These are phyloP conservation scores for Colletotrichum sp. DNA, from an alignment of 2,329 filamentous ascomycete species.

Conservation along the genomic window DNA sequence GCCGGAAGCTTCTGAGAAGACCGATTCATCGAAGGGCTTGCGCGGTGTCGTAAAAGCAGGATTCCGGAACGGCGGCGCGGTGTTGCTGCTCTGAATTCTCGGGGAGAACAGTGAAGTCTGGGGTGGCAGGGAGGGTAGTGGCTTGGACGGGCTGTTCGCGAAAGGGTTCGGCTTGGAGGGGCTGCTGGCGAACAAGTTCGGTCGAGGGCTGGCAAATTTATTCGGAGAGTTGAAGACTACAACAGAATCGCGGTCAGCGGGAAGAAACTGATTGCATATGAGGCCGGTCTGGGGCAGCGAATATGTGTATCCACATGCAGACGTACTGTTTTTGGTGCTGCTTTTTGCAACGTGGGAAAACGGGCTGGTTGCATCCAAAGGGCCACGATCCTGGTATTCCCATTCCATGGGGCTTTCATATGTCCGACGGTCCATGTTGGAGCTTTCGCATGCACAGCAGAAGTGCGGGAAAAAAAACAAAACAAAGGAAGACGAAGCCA, in stretches of 20 bases:
- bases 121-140: slow-evolving; percentile 43
- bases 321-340: slow-evolving; percentile 47
- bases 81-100: slow-evolving; percentile 43
- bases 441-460: neutral
- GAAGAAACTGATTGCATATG: neutral
- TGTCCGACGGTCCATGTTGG: slow-evolving; percentile 57
- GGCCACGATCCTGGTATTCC: slow-evolving; percentile 65
- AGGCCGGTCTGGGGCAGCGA: neutral
- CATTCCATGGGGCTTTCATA: slow-evolving; percentile 70
- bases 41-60: slow-evolving; percentile 69
- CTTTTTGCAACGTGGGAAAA: slow-evolving; percentile 58
- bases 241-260: neutral
- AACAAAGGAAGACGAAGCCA: neutral
- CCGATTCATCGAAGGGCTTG: slow-evolving; percentile 58
- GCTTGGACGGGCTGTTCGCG: slow-evolving; percentile 43
- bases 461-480: neutral
- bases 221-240: slow-evolving; percentile 43
- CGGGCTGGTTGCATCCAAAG: slow-evolving; percentile 65
- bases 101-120: slow-evolving; percentile 53
- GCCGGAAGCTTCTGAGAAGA: slow-evolving; percentile 60
- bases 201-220: slow-evolving; percentile 34
- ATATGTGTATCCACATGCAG: neutral
- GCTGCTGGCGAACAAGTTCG: slow-evolving; percentile 39
- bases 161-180: slow-evolving; percentile 28
- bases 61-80: slow-evolving; percentile 63